Evolutionary conservation across 2,329 filamentous ascomycete genomes (phyloP).

Genomic region (Claviceps africana): DNA sequence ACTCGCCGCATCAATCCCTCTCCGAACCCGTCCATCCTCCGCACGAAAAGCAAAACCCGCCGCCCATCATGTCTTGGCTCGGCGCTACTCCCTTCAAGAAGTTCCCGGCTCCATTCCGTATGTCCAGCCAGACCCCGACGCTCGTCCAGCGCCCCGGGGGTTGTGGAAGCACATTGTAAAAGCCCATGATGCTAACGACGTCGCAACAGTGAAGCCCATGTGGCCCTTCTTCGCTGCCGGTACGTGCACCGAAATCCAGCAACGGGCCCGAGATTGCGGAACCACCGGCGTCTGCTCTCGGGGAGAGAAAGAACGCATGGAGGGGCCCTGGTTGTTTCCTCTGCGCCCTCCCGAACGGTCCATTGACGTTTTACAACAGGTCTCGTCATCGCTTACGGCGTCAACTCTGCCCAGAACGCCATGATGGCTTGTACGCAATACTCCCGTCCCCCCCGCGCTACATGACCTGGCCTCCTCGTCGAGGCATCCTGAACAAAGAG

Average conservation of each 20-base stretch:
- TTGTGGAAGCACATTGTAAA: no score
- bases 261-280: not conserved
- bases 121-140: no score
- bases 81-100: constrained; percentile 56
- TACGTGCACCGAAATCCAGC: constrained; percentile 43
- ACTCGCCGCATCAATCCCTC: constrained; percentile 12
- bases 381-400: constrained; percentile 74
- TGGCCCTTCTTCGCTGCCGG: constrained; percentile 88
- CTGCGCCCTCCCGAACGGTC: not conserved
- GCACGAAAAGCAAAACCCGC: constrained; percentile 22
- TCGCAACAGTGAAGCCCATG: constrained; percentile 64
- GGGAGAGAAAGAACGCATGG: not conserved
- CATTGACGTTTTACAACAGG: constrained; percentile 37
- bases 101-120: constrained; percentile 67
- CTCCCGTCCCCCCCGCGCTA: not conserved
- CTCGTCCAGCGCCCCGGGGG: no score
- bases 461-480: not conserved
- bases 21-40: constrained; percentile 14
- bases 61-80: constrained; percentile 59
- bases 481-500: not conserved
- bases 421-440: constrained; percentile 59
- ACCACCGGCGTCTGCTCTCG: not conserved
- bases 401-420: constrained; percentile 69
- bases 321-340: not conserved
- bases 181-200: constrained; percentile 12